Evolutionary conservation across 129 eudicot species (phyloP).

Genomic region (Flaveria bidentis): DNA sequence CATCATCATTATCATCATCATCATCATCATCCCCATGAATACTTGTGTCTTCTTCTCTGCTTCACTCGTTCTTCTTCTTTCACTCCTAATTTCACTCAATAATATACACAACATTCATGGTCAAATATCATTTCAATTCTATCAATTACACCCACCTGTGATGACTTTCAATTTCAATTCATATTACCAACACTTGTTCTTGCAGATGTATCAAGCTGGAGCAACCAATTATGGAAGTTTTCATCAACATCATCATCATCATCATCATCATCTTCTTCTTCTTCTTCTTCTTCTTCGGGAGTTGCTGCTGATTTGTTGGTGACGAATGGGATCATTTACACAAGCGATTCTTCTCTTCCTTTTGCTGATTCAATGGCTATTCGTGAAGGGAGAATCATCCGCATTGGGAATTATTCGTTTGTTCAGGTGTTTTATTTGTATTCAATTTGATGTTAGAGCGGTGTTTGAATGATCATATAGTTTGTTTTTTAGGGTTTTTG

Average conservation of each 20-base stretch:
- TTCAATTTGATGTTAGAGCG: too few species aligned
- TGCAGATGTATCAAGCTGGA: conserved; percentile 35
- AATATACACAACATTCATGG: conserved; percentile 31
- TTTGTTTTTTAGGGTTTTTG: background rate
- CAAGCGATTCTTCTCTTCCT: conserved; percentile 61
- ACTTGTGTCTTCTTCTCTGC: conserved; percentile 34
- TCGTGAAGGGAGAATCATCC: conserved; percentile 54
- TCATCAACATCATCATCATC: background rate
- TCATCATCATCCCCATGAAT: too few species aligned
- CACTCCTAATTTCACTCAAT: conserved; percentile 40
- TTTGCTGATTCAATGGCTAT: conserved; percentile 88
- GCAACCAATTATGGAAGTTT: conserved; percentile 14
- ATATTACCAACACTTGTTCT: background rate
- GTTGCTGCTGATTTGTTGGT: conserved; percentile 68
- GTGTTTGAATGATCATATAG: background rate
- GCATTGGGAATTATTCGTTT: conserved; percentile 65
- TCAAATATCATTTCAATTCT: conserved; percentile 11
- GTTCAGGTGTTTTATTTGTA: conserved; percentile 43
- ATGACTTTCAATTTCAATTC: background rate
- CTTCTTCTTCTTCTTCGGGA: conserved; percentile 13
- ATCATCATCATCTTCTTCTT: background rate
- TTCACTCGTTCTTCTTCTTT: conserved; percentile 37
- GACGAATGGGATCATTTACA: conserved; percentile 69
- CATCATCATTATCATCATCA: background rate
- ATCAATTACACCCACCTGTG: background rate